These are phyloP conservation scores for Cryptosporidium viatorum DNA, from an alignment of 169 alveolate species.

Conservation along the genomic window DNA sequence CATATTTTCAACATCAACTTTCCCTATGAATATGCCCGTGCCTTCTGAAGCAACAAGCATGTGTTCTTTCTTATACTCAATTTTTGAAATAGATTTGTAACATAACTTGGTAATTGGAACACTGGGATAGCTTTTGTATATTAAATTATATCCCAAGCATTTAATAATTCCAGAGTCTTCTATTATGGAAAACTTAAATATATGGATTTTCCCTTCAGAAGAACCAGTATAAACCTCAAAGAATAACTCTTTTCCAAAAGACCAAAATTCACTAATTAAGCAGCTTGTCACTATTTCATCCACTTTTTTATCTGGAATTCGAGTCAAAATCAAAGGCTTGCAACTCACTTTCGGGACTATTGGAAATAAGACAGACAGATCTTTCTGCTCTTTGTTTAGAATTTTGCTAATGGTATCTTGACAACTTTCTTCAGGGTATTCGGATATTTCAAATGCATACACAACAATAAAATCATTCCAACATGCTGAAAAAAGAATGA, in stretches of 20 bases:
- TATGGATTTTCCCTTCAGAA: constrained; percentile 24
- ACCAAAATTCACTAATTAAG: constrained; percentile 28
- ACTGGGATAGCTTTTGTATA: constrained; percentile 21
- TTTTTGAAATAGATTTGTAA: background rate
- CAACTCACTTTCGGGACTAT: constrained; percentile 11
- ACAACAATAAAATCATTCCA: constrained; percentile 43
- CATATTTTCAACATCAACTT: background rate
- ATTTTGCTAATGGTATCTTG: background rate
- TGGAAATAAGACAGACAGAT: constrained; percentile 5
- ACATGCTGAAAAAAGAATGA: constrained; percentile 13
- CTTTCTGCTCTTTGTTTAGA: background rate
- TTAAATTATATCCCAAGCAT: background rate
- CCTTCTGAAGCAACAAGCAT: constrained; percentile 1
- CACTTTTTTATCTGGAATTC: constrained; percentile 1
- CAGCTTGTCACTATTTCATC: constrained; percentile 51
- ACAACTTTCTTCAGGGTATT: background rate
- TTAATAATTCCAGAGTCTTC: background rate
- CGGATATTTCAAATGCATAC: background rate
- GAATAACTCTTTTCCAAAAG: background rate
- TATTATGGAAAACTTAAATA: background rate
- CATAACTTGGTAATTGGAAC: constrained; percentile 33
- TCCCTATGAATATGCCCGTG: constrained; percentile 22
- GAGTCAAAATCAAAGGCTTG: constrained; percentile 4
- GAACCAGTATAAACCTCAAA: constrained; percentile 54
- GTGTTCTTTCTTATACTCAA: background rate